These are phyloP conservation scores for Tremella yokohamensis DNA, from an alignment of 768 basidiomycete genomes.

Conservation along the genomic window DNA sequence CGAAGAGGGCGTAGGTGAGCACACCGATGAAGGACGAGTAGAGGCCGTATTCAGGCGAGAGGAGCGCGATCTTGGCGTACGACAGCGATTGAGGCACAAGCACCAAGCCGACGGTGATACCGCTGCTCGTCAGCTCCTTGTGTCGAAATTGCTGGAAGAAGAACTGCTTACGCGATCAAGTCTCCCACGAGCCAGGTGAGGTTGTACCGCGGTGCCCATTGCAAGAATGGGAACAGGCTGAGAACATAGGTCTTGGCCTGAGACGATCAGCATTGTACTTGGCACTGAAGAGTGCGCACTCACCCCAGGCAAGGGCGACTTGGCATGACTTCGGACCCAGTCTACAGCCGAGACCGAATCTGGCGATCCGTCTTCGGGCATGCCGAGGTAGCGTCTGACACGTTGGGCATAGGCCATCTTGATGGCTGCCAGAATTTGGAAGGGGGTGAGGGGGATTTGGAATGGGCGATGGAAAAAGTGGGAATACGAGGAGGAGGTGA, in stretches of 20 bases:
- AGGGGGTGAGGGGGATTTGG: background rate
- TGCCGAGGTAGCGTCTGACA: too few relatives aligned
- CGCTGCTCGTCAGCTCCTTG: slow-evolving; percentile 53
- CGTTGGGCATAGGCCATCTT: too few relatives aligned
- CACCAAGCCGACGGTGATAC: slow-evolving; percentile 87
- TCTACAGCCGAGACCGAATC: too few relatives aligned
- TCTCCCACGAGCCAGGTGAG: slow-evolving; percentile 73
- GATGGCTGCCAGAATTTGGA: too few relatives aligned
- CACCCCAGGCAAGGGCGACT: too few relatives aligned
- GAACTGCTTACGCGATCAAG: slow-evolving; percentile 64
- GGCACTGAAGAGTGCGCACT: too few relatives aligned
- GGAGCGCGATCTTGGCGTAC: slow-evolving; percentile 64
- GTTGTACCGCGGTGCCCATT: slow-evolving; percentile 82
- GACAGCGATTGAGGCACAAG: slow-evolving; percentile 93
- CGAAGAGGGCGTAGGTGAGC: slow-evolving; percentile 62
- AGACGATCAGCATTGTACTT: too few relatives aligned
- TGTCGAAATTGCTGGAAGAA: background rate
- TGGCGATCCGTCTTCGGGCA: too few relatives aligned
- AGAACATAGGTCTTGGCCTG: slow-evolving; percentile 65
- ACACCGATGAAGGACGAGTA: slow-evolving; percentile 79
- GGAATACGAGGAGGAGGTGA: background rate
- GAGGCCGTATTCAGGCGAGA: slow-evolving; percentile 82
- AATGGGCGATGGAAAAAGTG: slow-evolving; percentile 1
- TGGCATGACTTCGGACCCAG: too few relatives aligned
- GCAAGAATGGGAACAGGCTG: slow-evolving; percentile 75